Conservation (phyloP, 1,284 basidiomycete genomes). For the Coniophora puteana region DNA sequence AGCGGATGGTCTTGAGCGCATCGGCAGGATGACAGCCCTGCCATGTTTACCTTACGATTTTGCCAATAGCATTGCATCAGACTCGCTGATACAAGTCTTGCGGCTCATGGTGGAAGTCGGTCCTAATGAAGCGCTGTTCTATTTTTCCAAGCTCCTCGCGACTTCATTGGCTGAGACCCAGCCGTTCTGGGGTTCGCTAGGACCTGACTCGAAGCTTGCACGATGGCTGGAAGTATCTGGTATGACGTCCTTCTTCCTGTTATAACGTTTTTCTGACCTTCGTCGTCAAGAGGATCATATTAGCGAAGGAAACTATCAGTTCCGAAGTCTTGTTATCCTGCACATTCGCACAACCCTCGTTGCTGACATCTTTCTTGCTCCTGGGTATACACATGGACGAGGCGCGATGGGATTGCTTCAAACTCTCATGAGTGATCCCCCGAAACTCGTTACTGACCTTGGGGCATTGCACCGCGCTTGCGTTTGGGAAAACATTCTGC, state of each 20-base stretch:
- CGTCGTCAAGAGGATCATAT: slow-evolving; percentile 39
- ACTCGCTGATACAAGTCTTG: slow-evolving; percentile 85
- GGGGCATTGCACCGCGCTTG: slow-evolving; percentile 82
- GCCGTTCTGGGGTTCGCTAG: slow-evolving; percentile 63
- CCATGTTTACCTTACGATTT: slow-evolving; percentile 92
- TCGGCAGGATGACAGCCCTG: slow-evolving; percentile 77
- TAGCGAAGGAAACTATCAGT: slow-evolving; percentile 57
- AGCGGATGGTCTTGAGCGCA: slow-evolving; percentile 70
- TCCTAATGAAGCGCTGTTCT: slow-evolving; percentile 71
- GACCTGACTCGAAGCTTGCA: slow-evolving; percentile 56
- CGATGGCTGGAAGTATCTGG: slow-evolving; percentile 54
- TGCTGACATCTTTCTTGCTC: slow-evolving; percentile 86
- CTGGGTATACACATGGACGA: slow-evolving; percentile 81
- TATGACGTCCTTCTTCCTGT: slow-evolving; percentile 21
- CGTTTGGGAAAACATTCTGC: slow-evolving; percentile 82
- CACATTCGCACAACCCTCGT: slow-evolving; percentile 82
- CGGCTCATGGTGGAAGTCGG: slow-evolving; percentile 87
- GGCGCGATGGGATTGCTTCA: slow-evolving; percentile 75
- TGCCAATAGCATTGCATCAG: slow-evolving; percentile 76
- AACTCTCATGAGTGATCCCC: slow-evolving; percentile 65
- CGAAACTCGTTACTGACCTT: slow-evolving; percentile 70
- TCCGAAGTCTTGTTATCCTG: slow-evolving; percentile 76
- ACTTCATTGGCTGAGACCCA: slow-evolving; percentile 68
- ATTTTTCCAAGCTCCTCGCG: slow-evolving; percentile 72
- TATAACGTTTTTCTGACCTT: slow-evolving; percentile 4